phyloP scores from a whole-genome alignment of 306 rosid genomes.

The Lathyrus tuberosus region DNA sequence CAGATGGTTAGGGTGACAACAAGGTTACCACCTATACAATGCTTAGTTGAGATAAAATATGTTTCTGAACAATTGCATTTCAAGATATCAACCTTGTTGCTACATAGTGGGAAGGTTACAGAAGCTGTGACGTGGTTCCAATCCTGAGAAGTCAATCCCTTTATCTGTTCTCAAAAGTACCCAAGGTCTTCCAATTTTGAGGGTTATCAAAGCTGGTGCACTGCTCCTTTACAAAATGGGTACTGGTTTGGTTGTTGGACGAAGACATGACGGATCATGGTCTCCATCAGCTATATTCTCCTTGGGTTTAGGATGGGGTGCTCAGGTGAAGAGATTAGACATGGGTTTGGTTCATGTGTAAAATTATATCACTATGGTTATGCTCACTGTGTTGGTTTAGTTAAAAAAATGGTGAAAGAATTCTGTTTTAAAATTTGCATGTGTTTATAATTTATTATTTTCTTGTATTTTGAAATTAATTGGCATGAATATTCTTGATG shows the following conservation, averaged over 20 bases:
- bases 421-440: not conserved
- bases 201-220: slow-evolving; percentile 90
- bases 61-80: slow-evolving; percentile 85
- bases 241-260: slow-evolving; percentile 92
- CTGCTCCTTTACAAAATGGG: slow-evolving; percentile 87
- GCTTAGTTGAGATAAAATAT: slow-evolving; percentile 81
- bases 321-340: slow-evolving; percentile 64
- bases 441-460: slow-evolving; percentile 8
- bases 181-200: slow-evolving; percentile 88
- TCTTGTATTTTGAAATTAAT: not conserved
- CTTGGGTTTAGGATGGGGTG: slow-evolving; percentile 98
- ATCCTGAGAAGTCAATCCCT: too few relatives aligned
- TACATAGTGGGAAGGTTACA: slow-evolving; percentile 88
- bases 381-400: not conserved
- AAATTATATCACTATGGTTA: too few relatives aligned
- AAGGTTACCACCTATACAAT: too few relatives aligned
- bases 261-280: slow-evolving; percentile 96
- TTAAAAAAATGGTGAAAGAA: slow-evolving; percentile 4
- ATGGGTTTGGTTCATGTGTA: too few relatives aligned
- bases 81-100: slow-evolving; percentile 81
- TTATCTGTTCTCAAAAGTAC: slow-evolving; percentile 76
- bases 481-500: too few relatives aligned
- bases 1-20: too few relatives aligned
- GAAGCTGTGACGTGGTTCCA: slow-evolving; percentile 90
- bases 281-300: slow-evolving; percentile 94